Conservation (phyloP, 495 filamentous ascomycete genomes). For the Xylaria grammica region DNA sequence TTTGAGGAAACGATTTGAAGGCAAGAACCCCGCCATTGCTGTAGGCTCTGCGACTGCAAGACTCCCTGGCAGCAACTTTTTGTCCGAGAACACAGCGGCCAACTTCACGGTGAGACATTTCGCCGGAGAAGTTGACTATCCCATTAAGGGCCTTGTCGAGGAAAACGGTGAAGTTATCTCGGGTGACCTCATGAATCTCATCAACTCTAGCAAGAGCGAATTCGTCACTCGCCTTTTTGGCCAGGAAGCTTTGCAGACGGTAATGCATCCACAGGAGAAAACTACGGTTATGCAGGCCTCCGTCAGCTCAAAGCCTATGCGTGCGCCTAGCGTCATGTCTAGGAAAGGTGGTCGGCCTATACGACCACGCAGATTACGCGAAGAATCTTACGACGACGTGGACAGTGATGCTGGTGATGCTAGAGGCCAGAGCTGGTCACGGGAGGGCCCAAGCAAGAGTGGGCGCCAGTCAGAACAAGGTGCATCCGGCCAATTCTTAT, state of each 20-base stretch:
- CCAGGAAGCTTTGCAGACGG: slow-evolving; percentile 87
- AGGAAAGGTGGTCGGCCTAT: slow-evolving; percentile 54
- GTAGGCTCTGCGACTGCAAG: slow-evolving; percentile 71
- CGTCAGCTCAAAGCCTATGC: slow-evolving; percentile 89
- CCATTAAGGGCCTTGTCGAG: slow-evolving; percentile 81
- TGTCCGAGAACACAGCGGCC: slow-evolving; percentile 74
- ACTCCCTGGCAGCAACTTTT: slow-evolving; percentile 79
- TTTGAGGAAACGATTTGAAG: slow-evolving; percentile 88
- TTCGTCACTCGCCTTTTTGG: slow-evolving; percentile 91
- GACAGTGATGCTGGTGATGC: slow-evolving; percentile 42
- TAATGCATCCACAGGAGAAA: slow-evolving; percentile 88
- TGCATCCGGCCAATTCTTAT: slow-evolving; percentile 89
- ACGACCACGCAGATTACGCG: slow-evolving; percentile 48
- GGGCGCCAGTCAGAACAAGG: slow-evolving; percentile 67
- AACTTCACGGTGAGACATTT: slow-evolving; percentile 93
- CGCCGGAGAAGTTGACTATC: slow-evolving; percentile 96
- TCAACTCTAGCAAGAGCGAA: slow-evolving; percentile 82
- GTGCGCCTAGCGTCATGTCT: slow-evolving; percentile 90
- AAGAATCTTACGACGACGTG: slow-evolving; percentile 61
- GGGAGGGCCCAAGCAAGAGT: slow-evolving; percentile 38
- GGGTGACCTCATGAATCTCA: slow-evolving; percentile 93
- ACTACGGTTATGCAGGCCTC: slow-evolving; percentile 94
- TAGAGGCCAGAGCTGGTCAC: slow-evolving; percentile 35
- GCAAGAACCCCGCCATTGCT: slow-evolving; percentile 87
- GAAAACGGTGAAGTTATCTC: slow-evolving; percentile 96